phyloP scores from a whole-genome alignment of 2,329 filamentous ascomycete species.

The Neonectria neomacrospora region DNA sequence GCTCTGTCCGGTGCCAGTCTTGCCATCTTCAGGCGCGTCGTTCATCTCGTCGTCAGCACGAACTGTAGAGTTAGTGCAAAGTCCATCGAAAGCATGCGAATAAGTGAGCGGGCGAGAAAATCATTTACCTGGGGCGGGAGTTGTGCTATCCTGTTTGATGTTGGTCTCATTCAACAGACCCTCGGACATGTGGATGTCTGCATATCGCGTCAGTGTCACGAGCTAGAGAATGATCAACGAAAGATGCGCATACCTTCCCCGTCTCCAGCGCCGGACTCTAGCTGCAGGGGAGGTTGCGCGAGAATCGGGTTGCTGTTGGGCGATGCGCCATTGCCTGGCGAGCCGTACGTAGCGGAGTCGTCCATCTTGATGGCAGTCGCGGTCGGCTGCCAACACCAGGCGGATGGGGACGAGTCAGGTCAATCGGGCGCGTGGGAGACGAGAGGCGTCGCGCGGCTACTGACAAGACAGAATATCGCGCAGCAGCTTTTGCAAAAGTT shows the following conservation, averaged over 20 bases:
- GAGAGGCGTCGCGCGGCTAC: slow-evolving; percentile 26
- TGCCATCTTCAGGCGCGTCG: slow-evolving; percentile 67
- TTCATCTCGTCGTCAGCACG: slow-evolving; percentile 85
- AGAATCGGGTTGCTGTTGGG: slow-evolving; percentile 67
- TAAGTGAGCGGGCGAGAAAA: slow-evolving; percentile 75
- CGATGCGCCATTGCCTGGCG: slow-evolving; percentile 66
- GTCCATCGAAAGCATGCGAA: slow-evolving; percentile 76
- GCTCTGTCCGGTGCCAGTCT: slow-evolving; percentile 58
- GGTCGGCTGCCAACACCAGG: slow-evolving; percentile 25
- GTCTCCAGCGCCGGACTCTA: slow-evolving; percentile 54
- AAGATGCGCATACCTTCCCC: slow-evolving; percentile 57
- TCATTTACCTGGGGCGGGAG: slow-evolving; percentile 63
- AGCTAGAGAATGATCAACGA: not conserved
- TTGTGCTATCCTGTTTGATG: slow-evolving; percentile 71
- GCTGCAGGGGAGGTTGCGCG: slow-evolving; percentile 64
- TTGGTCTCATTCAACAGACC: slow-evolving; percentile 57
- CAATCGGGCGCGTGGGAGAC: slow-evolving; percentile 30
- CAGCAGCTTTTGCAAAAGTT: slow-evolving; percentile 17
- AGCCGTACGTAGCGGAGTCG: slow-evolving; percentile 67
- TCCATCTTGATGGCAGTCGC: slow-evolving; percentile 61
- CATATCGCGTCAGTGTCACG: slow-evolving; percentile 32
- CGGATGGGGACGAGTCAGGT: slow-evolving; percentile 23
- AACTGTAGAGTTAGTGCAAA: slow-evolving; percentile 64
- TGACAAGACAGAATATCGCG: slow-evolving; percentile 12
- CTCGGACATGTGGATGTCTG: slow-evolving; percentile 74